Conservation (phyloP, 2,329 filamentous ascomycete species). For the Beauveria pseudobassiana region DNA sequence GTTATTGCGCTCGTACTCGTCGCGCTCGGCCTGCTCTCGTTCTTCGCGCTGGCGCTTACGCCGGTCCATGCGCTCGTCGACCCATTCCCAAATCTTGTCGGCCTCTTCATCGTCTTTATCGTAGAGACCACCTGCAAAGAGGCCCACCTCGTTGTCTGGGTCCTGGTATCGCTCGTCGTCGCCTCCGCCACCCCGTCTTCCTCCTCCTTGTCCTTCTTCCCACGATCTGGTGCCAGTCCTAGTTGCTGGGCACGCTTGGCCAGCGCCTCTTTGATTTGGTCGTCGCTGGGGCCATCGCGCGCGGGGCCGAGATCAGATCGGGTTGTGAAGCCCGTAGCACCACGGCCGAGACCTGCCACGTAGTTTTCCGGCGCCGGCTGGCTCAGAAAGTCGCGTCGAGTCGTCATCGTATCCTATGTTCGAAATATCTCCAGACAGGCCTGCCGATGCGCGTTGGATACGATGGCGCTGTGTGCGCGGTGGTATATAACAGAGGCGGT, state of each 20-base stretch:
- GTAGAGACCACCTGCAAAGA: slow-evolving; percentile 93
- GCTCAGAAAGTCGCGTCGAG: slow-evolving; percentile 76
- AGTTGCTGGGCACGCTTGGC: slow-evolving; percentile 86
- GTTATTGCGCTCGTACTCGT: slow-evolving; percentile 95
- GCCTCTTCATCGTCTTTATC: slow-evolving; percentile 98
- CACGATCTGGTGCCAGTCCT: slow-evolving; percentile 59
- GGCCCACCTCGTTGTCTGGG: slow-evolving; percentile 90
- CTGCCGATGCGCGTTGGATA: background rate
- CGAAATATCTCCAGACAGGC: background rate
- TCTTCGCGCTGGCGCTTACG: slow-evolving; percentile 88
- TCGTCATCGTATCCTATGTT: slow-evolving; percentile 35
- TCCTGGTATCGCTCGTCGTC: slow-evolving; percentile 84
- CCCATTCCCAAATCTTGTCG: slow-evolving; percentile 88
- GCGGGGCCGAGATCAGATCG: slow-evolving; percentile 93
- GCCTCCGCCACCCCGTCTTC: slow-evolving; percentile 68
- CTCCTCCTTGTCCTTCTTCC: slow-evolving; percentile 58
- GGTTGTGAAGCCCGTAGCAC: slow-evolving; percentile 96
- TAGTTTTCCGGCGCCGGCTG: slow-evolving; percentile 82
- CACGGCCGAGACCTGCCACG: slow-evolving; percentile 93
- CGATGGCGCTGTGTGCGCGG: background rate
- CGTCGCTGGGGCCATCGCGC: slow-evolving; percentile 88
- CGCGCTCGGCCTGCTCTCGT: slow-evolving; percentile 81
- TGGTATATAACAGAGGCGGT: background rate
- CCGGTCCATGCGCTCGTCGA: slow-evolving; percentile 96
- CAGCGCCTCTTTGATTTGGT: slow-evolving; percentile 96